Conservation (phyloP, 495 filamentous ascomycete genomes). For the Neurospora sp. region DNA sequence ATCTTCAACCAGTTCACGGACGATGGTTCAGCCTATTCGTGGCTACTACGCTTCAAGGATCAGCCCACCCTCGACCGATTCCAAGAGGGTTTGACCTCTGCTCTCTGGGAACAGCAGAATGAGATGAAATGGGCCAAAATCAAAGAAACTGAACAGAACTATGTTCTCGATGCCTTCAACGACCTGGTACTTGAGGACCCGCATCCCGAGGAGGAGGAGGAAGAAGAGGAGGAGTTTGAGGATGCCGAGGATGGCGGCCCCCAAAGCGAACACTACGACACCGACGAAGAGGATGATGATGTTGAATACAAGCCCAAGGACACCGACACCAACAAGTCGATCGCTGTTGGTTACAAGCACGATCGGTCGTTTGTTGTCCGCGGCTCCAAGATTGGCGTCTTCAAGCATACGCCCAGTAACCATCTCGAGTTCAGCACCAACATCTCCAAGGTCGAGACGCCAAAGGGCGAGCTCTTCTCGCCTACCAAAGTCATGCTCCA, state of each 20-base stretch:
- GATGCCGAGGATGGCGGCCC: slow-evolving; percentile 53
- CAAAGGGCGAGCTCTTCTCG: slow-evolving; percentile 77
- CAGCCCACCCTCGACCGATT: slow-evolving; percentile 70
- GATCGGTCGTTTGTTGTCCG: slow-evolving; percentile 95
- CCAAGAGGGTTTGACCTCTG: slow-evolving; percentile 89
- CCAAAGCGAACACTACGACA: slow-evolving; percentile 62
- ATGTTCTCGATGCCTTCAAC: slow-evolving; percentile 91
- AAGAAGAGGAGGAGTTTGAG: slow-evolving; percentile 52
- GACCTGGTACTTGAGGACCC: slow-evolving; percentile 87
- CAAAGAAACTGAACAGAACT: slow-evolving; percentile 86
- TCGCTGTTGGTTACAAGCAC: slow-evolving; percentile 97
- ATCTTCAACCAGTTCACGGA: slow-evolving; percentile 94
- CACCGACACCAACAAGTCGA: slow-evolving; percentile 81
- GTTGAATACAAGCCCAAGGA: slow-evolving; percentile 61
- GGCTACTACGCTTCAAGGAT: slow-evolving; percentile 88
- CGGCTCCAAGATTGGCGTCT: slow-evolving; percentile 95
- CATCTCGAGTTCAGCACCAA: slow-evolving; percentile 94
- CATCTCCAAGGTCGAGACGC: slow-evolving; percentile 90
- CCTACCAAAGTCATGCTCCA: slow-evolving; percentile 98
- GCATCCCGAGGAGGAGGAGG: slow-evolving; percentile 49
- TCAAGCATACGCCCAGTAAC: slow-evolving; percentile 91
- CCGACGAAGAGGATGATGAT: slow-evolving; percentile 86
- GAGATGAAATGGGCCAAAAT: slow-evolving; percentile 88
- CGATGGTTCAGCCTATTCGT: slow-evolving; percentile 87
- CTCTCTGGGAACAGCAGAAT: slow-evolving; percentile 94